Base-by-base conservation (phyloP, 1,284 basidiomycete genomes). In the Caloboletus firmus region DNA sequence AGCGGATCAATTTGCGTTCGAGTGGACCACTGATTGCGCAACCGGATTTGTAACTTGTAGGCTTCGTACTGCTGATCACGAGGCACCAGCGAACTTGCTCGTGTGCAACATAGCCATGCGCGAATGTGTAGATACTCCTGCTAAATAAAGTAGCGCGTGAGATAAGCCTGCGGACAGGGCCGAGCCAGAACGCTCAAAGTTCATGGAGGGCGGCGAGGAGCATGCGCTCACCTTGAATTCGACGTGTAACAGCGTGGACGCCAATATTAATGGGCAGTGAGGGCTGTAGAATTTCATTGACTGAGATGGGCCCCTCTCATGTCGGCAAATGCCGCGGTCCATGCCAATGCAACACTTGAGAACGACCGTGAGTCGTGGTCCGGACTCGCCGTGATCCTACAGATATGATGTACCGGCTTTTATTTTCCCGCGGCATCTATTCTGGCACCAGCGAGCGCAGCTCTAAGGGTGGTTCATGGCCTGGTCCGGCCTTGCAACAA, bases 1-100 rank as follows among this genome's bases (percentile, higher is more conserved):
- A 46, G 54, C 57, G 57, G 62, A 64, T 62, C 62, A 49, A 47
- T 30, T 30, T 50, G 44, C 35, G 31, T 41, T 57, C 42, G 26
- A 26, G 36, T 55, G 18, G 35, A 26, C 37, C 26, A 39, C 11
- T n/a, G 34, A 31, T 55, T 13, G 32, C 36, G 13, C 13, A 34
- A 37, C 15, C 35, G 5, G n/a, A 39, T 37, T 26, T n/a, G 22
- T 28, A 13, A 18, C n/a, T 22, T 54, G 31, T 15, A n/a, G 39
- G 22, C 20, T 28, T 24, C 26, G 55, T 52, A 20, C 28, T 28
- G 40, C 30, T 37, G 24, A 32, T 59, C 45, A 45, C 45, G 17
- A 46, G 34, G 43, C 39, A 20, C 26, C 13, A 10, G 32, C 34
- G 37, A 39, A 26, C 32, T 22, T 45, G 56, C 26, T 59, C 32